phyloP scores from a whole-genome alignment of 2,329 filamentous ascomycete species.

The Alternaria rosae region DNA sequence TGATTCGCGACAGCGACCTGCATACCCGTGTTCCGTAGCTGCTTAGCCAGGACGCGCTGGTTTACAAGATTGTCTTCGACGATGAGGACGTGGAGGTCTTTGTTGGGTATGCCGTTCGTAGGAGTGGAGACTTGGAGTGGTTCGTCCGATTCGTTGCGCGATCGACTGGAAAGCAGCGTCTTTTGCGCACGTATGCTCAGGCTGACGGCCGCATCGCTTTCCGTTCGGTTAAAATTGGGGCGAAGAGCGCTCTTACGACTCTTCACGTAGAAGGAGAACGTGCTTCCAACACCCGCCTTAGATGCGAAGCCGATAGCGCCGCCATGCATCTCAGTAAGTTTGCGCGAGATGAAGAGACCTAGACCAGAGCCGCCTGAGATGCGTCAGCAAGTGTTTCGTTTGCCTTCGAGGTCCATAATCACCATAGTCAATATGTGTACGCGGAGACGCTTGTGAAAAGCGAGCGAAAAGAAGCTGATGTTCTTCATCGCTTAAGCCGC shows the following conservation, averaged over 20 bases:
- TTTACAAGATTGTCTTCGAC: slow-evolving; percentile 53
- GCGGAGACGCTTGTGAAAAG: slow-evolving; percentile 43
- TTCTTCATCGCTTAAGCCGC: slow-evolving; percentile 49
- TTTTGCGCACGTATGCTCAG: slow-evolving; percentile 21
- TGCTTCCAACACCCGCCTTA: slow-evolving; percentile 34
- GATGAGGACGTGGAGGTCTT: slow-evolving; percentile 35
- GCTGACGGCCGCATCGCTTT: slow-evolving; percentile 8
- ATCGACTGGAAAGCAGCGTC: slow-evolving; percentile 11
- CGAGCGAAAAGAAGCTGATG: slow-evolving; percentile 44
- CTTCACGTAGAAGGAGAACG: slow-evolving; percentile 44
- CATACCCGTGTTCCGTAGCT: slow-evolving; percentile 48
- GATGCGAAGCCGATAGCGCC: slow-evolving; percentile 40
- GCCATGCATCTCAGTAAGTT: slow-evolving; percentile 42
- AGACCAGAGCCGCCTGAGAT: slow-evolving; percentile 36
- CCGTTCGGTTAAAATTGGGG: slow-evolving; percentile 11
- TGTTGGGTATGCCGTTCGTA: slow-evolving; percentile 6
- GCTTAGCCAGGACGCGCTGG: slow-evolving; percentile 51
- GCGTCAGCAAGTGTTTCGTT: not conserved
- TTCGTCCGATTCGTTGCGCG: slow-evolving; percentile 10
- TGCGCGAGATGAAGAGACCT: slow-evolving; percentile 42
- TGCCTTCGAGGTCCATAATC: not conserved
- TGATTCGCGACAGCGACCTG: slow-evolving; percentile 49
- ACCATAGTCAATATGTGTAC: slow-evolving; percentile 49
- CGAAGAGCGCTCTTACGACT: slow-evolving; percentile 19
- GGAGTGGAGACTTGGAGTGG: not conserved